Evolutionary conservation across 2,329 filamentous ascomycete species (phyloP), one percentile per base, ranked within the genome.

Genomic region (Colletotrichum filicis): DNA sequence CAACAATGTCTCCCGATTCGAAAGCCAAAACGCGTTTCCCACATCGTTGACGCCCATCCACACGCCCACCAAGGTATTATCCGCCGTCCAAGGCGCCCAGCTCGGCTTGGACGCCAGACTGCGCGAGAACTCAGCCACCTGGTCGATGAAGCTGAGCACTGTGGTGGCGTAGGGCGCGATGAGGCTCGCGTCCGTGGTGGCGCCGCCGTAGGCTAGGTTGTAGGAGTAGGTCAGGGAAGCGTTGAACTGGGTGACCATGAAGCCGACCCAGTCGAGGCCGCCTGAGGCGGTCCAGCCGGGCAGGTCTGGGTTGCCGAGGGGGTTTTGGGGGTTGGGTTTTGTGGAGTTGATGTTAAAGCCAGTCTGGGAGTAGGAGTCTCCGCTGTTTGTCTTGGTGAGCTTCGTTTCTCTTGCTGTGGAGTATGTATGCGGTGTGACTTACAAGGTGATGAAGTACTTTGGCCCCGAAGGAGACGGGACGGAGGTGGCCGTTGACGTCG

Each of bases 321-420:
- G 89, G 76, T 91, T 90, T 6, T 81, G 79, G 5, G 82, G 73
- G n/a, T 82, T 86, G 12, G 91, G 89, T 69, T 90, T 87, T 1
- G 83, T 80, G 24, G 81, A 81, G 46, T 80, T 82, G 59, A 86
- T 78, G 75, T 89, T 81, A 82, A 92, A 92, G 55, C 87, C 87
- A 2, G 88, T 91, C 74, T 87, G 85, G 1, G 88, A 88, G 80
- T 91, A 92, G 3, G 88, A 91, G 76, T 92, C 88, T 55, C 90
- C 89, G 75, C 87, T 88, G 64, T 19, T 12, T 3, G 19, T 22
- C n/a, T 53, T n/a, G 8, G 11, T 57, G 6, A 8, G 28, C 12
- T 1, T 3, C 22, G 16, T 55, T 53, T 1, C 66, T 26, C 12
- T 37, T 37, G 14, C 35, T 16, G 12, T 6, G 14, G 5, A 37